Conservation (phyloP, 164 flowering plant genomes). For the Stephania cephalantha region DNA sequence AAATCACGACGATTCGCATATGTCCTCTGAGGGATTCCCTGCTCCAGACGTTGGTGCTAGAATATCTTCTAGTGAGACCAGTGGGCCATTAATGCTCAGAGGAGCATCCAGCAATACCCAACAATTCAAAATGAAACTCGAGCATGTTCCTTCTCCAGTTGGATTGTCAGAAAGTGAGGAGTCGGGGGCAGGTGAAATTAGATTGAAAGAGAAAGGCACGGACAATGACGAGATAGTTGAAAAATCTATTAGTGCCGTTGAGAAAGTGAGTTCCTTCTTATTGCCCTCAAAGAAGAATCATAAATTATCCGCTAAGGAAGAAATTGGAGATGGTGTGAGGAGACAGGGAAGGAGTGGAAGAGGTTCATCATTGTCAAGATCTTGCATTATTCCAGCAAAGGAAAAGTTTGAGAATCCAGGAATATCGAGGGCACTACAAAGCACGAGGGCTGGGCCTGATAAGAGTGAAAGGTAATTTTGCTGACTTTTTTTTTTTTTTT, state of each 20-base stretch:
- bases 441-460: constrained; percentile 39
- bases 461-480: constrained; percentile 58
- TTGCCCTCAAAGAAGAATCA: constrained; percentile 50
- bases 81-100: constrained; percentile 31
- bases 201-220: constrained; percentile 40
- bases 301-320: constrained; percentile 45
- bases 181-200: constrained; percentile 63
- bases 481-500: background rate
- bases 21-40: constrained; percentile 46
- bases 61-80: constrained; percentile 33
- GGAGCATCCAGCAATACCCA: constrained; percentile 33
- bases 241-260: constrained; percentile 27
- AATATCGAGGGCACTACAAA: constrained; percentile 46
- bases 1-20: constrained; percentile 55
- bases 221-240: constrained; percentile 36
- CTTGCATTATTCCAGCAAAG: constrained; percentile 33
- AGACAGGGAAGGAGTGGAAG: constrained; percentile 85
- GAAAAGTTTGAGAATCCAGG: constrained; percentile 53
- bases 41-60: constrained; percentile 53
- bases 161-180: constrained; percentile 86
- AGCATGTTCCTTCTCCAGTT: constrained; percentile 59
- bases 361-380: constrained; percentile 45
- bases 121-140: constrained; percentile 49
- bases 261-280: constrained; percentile 31
- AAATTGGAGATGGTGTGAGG: constrained; percentile 57